phyloP scores from a whole-genome alignment of 2,329 filamentous ascomycete species.

The Ceratocystis cacaofunesta region DNA sequence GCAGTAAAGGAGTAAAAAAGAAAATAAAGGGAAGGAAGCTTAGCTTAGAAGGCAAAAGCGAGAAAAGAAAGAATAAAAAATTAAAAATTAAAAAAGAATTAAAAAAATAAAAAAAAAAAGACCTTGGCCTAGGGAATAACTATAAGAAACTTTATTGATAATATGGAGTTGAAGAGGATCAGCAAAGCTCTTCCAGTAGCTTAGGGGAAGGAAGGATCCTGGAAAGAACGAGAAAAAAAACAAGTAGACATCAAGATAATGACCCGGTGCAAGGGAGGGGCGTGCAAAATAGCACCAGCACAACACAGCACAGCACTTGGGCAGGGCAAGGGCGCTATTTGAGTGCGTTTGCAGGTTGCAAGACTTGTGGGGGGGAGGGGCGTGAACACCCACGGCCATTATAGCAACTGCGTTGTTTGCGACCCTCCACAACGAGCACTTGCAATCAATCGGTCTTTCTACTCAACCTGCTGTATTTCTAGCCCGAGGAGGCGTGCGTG shows the following conservation, averaged over 20 bases:
- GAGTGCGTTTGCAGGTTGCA: neutral
- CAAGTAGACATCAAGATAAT: neutral
- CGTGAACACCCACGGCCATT: neutral
- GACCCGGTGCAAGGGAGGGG: neutral
- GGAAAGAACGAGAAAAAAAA: neutral
- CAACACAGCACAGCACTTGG: too few species aligned
- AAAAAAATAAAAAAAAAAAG: neutral
- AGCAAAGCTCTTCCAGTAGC: slow-evolving; percentile 10
- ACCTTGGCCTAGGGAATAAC: neutral
- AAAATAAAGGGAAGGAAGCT: slow-evolving; percentile 2
- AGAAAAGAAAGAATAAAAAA: neutral
- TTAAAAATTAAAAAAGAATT: neutral
- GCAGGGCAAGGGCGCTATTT: neutral
- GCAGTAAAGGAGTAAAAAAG: neutral
- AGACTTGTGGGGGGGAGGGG: neutral
- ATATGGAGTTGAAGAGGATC: slow-evolving; percentile 8
- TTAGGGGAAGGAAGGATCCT: neutral
- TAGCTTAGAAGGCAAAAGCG: neutral
- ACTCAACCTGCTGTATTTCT: neutral
- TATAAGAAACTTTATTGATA: slow-evolving; percentile 8
- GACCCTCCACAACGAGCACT: too few species aligned
- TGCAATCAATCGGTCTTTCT: too few species aligned
- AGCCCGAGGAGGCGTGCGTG: neutral
- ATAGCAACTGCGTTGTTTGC: too few species aligned
- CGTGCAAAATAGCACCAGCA: too few species aligned